These are phyloP conservation scores for Pseudomassariella vexata DNA, from an alignment of 2,329 filamentous ascomycete species.

Conservation along the genomic window DNA sequence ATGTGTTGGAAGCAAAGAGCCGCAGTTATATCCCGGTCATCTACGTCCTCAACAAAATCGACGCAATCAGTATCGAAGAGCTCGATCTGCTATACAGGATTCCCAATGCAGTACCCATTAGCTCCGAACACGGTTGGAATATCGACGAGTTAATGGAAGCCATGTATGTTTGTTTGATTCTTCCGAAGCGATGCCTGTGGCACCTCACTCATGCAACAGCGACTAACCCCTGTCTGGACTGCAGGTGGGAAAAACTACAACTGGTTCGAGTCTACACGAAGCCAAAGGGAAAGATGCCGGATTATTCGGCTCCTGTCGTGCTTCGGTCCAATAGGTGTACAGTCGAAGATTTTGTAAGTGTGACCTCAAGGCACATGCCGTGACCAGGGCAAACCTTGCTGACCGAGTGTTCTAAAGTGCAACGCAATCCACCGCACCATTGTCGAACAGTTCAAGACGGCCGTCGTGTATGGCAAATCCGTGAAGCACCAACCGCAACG, in stretches of 20 bases:
- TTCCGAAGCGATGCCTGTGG: neutral
- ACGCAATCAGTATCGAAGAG: constrained; percentile 96
- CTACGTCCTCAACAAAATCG: constrained; percentile 98
- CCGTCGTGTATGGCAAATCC: constrained; percentile 94
- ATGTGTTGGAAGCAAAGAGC: constrained; percentile 89
- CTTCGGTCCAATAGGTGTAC: constrained; percentile 77
- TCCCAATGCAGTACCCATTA: constrained; percentile 94
- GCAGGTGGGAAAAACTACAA: constrained; percentile 85
- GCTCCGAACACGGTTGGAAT: constrained; percentile 97
- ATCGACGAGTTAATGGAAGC: constrained; percentile 92
- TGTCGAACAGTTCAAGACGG: constrained; percentile 89
- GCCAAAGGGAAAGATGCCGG: constrained; percentile 89
- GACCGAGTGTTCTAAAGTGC: constrained; percentile 57
- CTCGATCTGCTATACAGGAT: constrained; percentile 94
- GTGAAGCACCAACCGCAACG: constrained; percentile 98
- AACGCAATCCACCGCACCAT: constrained; percentile 96
- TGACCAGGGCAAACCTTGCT: constrained; percentile 18
- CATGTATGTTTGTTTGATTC: constrained; percentile 52
- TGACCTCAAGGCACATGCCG: constrained; percentile 12
- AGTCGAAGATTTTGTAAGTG: constrained; percentile 91
- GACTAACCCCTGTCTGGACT: constrained; percentile 9
- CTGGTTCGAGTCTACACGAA: constrained; percentile 94
- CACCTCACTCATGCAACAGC: neutral
- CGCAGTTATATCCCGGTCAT: constrained; percentile 98
- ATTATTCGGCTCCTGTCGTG: constrained; percentile 89